Evolutionary conservation across 257 asterid genomes (phyloP).

Genomic region (Nicotiana tomentosiformis): DNA sequence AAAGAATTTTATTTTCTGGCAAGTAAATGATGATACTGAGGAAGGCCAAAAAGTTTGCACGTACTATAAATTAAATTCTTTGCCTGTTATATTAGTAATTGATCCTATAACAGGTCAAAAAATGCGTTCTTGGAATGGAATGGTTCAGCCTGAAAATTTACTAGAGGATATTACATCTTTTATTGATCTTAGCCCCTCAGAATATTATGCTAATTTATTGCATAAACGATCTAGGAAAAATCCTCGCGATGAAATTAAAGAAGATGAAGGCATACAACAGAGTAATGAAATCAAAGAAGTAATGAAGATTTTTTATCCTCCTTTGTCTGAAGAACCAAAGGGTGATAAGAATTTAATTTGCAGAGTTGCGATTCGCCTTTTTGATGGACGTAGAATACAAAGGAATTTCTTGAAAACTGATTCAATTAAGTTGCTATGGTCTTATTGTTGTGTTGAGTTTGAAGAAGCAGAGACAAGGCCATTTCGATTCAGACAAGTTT

Average conservation of each 20-base stretch:
- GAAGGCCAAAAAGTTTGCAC: not conserved
- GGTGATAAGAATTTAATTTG: not conserved
- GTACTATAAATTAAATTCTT: not conserved
- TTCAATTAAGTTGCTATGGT: slow-evolving; percentile 4
- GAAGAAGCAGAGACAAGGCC: not conserved
- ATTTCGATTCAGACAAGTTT: not conserved
- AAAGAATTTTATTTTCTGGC: not conserved
- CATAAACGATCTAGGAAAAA: not conserved
- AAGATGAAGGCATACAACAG: not conserved
- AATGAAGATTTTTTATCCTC: not conserved
- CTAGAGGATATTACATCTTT: not conserved
- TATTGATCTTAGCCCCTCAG: not conserved
- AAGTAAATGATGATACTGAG: not conserved
- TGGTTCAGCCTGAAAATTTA: not conserved
- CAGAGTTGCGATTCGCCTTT: not conserved
- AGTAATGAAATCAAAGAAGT: not conserved
- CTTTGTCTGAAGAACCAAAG: not conserved
- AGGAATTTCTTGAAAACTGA: not conserved
- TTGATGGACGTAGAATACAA: slow-evolving; percentile 5
- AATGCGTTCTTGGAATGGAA: not conserved
- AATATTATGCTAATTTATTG: not conserved
- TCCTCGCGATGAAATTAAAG: not conserved
- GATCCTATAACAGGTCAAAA: not conserved
- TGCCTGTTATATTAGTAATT: slow-evolving; percentile 2
- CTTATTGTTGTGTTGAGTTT: not conserved